phyloP scores from a whole-genome alignment of 148 eudicot species.

The Arctostaphylos glauca region DNA sequence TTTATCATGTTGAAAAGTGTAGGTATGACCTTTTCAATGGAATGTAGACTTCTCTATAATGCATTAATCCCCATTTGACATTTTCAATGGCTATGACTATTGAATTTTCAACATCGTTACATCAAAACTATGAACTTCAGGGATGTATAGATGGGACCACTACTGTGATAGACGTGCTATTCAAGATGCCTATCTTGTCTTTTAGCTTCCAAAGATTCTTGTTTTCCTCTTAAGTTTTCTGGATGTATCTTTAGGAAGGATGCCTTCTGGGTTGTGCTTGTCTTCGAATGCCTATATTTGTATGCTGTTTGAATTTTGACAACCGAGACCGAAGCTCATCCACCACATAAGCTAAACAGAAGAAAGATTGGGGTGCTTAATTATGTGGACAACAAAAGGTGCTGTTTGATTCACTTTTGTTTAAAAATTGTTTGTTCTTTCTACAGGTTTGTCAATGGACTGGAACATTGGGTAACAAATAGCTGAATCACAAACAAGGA shows the following conservation, averaged over 20 bases:
- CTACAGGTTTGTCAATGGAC: constrained; percentile 36
- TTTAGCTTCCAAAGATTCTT: background rate
- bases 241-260: background rate
- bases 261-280: background rate
- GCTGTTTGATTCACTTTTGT: background rate
- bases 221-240: background rate
- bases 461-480: constrained; percentile 20
- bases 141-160: background rate
- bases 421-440: background rate
- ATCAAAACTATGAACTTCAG: background rate
- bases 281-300: background rate
- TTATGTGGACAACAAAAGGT: background rate
- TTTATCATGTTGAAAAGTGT: background rate
- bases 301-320: background rate
- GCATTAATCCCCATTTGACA: background rate
- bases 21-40: background rate
- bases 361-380: background rate
- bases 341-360: background rate
- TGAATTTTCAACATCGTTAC: constrained; percentile 14
- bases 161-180: background rate
- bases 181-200: background rate
- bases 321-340: background rate
- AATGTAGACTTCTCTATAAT: background rate
- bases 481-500: constrained; percentile 20
- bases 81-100: background rate